phyloP scores from a whole-genome alignment of 208 protist species.

The Leishmania major region DNA sequence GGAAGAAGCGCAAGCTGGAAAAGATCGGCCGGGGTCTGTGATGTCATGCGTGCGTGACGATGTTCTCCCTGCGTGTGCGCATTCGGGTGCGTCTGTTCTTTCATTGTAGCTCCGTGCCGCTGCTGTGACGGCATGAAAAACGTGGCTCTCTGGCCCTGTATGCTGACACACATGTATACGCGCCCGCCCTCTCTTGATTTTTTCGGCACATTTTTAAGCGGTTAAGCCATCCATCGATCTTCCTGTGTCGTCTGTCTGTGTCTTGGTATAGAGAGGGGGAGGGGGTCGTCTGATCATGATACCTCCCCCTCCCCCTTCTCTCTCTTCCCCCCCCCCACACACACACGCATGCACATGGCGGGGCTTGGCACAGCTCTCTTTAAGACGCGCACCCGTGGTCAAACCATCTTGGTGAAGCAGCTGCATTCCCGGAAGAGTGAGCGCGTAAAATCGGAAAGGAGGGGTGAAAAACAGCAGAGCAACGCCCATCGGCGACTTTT shows the following conservation, averaged over 20 bases:
- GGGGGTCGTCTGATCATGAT: background rate
- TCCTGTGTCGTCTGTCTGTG: background rate
- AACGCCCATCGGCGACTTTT: background rate
- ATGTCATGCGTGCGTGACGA: background rate
- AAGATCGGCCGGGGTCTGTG: slow-evolving; percentile 74
- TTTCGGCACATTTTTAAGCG: background rate
- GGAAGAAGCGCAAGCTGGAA: slow-evolving; percentile 60
- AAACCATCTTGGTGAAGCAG: no score
- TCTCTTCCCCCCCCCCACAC: background rate
- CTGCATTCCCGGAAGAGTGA: no score
- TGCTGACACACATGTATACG: background rate
- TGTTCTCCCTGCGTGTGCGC: background rate
- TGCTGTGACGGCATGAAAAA: background rate
- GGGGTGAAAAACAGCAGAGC: background rate
- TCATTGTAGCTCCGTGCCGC: background rate
- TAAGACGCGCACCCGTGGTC: background rate
- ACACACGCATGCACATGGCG: background rate
- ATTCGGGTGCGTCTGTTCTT: background rate
- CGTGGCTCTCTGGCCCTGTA: background rate
- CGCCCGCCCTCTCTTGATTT: background rate
- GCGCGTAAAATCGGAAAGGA: no score
- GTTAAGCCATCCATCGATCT: background rate
- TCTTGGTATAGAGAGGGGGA: background rate
- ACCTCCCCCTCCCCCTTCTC: background rate
- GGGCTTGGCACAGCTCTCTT: background rate